phyloP scores from a whole-genome alignment of 345 rosid species.

The Triadica sebifera region DNA sequence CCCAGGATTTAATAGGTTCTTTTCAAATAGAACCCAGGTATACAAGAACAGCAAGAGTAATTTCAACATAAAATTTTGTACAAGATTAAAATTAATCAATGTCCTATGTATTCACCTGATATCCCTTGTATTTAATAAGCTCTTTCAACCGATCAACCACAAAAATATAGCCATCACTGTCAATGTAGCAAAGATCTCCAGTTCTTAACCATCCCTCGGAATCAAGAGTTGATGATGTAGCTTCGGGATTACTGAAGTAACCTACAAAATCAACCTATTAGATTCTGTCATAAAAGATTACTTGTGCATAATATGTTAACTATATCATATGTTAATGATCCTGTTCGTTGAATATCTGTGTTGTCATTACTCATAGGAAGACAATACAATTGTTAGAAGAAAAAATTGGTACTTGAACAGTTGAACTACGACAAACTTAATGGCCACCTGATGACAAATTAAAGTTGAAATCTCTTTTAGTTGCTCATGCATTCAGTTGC shows the following conservation, averaged over 20 bases:
- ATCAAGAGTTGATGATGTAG: slow-evolving; percentile 70
- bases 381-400: too few relatives aligned
- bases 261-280: slow-evolving; percentile 39
- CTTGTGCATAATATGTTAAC: neutral
- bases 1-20: too few relatives aligned
- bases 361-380: too few relatives aligned
- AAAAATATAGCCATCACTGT: slow-evolving; percentile 77
- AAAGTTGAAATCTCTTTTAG: too few relatives aligned
- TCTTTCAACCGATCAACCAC: slow-evolving; percentile 91
- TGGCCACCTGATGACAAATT: too few relatives aligned
- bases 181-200: slow-evolving; percentile 89
- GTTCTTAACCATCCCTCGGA: slow-evolving; percentile 92
- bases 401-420: too few relatives aligned
- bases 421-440: too few relatives aligned
- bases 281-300: neutral
- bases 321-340: neutral
- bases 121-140: slow-evolving; percentile 89
- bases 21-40: too few relatives aligned
- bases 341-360: too few relatives aligned
- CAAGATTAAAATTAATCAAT: neutral
- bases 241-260: slow-evolving; percentile 71
- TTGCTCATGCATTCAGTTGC: too few relatives aligned
- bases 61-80: neutral
- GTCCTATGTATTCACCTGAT: slow-evolving; percentile 49
- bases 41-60: neutral